Conservation (phyloP, 2,329 filamentous ascomycete species). For the Ophiostoma tasmaniense region DNA sequence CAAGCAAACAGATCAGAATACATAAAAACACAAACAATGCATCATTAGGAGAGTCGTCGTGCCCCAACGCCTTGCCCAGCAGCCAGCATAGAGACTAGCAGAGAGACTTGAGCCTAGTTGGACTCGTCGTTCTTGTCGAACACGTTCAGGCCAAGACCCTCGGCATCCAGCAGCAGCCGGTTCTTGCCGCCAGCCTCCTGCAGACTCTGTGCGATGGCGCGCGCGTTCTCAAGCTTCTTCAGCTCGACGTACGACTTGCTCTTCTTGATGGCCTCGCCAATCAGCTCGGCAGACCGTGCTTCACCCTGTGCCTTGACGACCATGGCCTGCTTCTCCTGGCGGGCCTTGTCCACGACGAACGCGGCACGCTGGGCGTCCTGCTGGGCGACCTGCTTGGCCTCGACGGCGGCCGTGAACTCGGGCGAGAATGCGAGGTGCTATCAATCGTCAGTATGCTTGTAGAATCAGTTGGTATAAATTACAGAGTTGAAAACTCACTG, state of each 20-base stretch:
- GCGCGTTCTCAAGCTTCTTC: constrained; percentile 95
- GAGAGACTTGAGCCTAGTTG: constrained; percentile 30
- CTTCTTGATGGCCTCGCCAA: constrained; percentile 99
- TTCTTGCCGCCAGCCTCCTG: constrained; percentile 83
- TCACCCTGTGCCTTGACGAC: constrained; percentile 98
- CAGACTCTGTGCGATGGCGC: constrained; percentile 76
- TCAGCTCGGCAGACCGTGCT: constrained; percentile 92
- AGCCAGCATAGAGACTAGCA: not conserved
- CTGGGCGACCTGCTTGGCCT: constrained; percentile 66
- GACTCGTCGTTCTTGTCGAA: constrained; percentile 42
- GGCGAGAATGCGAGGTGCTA: constrained; percentile 67
- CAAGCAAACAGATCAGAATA: not conserved
- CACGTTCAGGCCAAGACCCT: constrained; percentile 87
- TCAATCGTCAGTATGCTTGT: no score
- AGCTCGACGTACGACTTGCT: constrained; percentile 92
- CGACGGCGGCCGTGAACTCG: constrained; percentile 64
- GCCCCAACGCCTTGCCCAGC: constrained; percentile 2
- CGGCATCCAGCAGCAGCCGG: constrained; percentile 85
- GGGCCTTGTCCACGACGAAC: constrained; percentile 96
- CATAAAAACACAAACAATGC: not conserved
- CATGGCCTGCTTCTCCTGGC: constrained; percentile 98
- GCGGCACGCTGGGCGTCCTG: constrained; percentile 96
- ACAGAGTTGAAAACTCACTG: no score
- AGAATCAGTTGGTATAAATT: no score
- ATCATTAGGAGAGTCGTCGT: not conserved